Evolutionary conservation across 1,284 basidiomycete genomes (phyloP).

Genomic region (Hypsizygus ulmarius): DNA sequence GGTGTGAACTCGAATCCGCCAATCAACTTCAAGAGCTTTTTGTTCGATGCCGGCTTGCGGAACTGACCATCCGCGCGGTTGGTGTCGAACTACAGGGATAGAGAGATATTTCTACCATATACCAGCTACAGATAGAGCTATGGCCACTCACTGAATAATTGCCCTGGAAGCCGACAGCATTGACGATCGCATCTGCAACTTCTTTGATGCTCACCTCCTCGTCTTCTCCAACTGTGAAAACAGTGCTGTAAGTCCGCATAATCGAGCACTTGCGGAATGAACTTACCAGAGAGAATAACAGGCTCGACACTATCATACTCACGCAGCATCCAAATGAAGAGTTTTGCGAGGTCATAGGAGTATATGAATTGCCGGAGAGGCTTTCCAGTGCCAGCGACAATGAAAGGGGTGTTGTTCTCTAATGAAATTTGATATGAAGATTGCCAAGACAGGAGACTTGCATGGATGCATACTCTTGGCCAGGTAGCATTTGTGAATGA

Average conservation of each 20-base stretch:
- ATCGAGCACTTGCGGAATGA: background rate
- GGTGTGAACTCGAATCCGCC: constrained; percentile 84
- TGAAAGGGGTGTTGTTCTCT: constrained; percentile 83
- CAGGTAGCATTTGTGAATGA: constrained; percentile 86
- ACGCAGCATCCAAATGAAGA: constrained; percentile 89
- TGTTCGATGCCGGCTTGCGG: constrained; percentile 92
- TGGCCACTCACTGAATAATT: constrained; percentile 56
- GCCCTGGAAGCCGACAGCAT: constrained; percentile 72
- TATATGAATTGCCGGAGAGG: constrained; percentile 93
- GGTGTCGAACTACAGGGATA: constrained; percentile 55
- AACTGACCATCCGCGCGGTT: constrained; percentile 81
- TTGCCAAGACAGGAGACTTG: background rate
- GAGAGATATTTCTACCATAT: background rate
- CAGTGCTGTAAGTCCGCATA: background rate
- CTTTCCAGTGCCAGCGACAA: constrained; percentile 82
- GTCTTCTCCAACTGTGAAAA: constrained; percentile 74
- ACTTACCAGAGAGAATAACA: constrained; percentile 78
- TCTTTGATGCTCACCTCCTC: constrained; percentile 88
- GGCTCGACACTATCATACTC: constrained; percentile 89
- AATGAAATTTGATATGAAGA: constrained; percentile 10
- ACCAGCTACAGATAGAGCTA: background rate
- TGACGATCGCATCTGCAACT: constrained; percentile 82
- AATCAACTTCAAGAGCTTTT: constrained; percentile 69
- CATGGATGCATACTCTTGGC: constrained; percentile 65
- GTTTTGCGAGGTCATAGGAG: constrained; percentile 87